Conservation (phyloP, 371 early-diverging fungal species). For the Blakeslea trispora region DNA sequence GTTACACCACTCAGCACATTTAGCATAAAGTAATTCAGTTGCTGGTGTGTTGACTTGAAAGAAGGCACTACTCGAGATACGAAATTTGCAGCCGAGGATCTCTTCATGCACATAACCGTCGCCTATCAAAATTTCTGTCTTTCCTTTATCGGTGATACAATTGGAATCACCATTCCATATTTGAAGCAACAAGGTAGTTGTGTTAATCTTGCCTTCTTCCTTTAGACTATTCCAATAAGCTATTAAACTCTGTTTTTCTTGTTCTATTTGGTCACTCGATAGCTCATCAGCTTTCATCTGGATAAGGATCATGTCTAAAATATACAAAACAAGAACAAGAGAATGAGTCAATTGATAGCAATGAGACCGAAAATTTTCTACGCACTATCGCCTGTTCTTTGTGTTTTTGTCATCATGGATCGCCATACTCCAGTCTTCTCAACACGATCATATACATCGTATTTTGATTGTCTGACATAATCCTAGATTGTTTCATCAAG, state of each 20-base stretch:
- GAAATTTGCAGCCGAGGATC: slow-evolving; percentile 59
- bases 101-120: slow-evolving; percentile 59
- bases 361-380: too few relatives aligned
- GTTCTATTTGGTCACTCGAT: slow-evolving; percentile 32
- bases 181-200: slow-evolving; percentile 58
- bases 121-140: slow-evolving; percentile 53
- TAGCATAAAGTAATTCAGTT: slow-evolving; percentile 64
- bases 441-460: slow-evolving; percentile 59
- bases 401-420: slow-evolving; percentile 62
- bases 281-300: slow-evolving; percentile 54
- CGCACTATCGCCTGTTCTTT: slow-evolving; percentile 52
- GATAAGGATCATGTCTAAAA: slow-evolving; percentile 55
- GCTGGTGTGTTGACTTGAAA: slow-evolving; percentile 79
- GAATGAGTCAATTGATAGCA: too few relatives aligned
- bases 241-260: slow-evolving; percentile 35
- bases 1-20: slow-evolving; percentile 38
- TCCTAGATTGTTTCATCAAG: slow-evolving; percentile 23
- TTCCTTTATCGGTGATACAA: slow-evolving; percentile 50
- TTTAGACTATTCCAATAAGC: slow-evolving; percentile 26
- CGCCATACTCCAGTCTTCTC: slow-evolving; percentile 70
- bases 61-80: slow-evolving; percentile 70
- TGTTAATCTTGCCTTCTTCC: slow-evolving; percentile 13
- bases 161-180: slow-evolving; percentile 47
- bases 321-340: too few relatives aligned
- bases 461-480: slow-evolving; percentile 46